Evolutionary conservation across 768 basidiomycete genomes (phyloP).

Genomic region (Podaxis sp.): DNA sequence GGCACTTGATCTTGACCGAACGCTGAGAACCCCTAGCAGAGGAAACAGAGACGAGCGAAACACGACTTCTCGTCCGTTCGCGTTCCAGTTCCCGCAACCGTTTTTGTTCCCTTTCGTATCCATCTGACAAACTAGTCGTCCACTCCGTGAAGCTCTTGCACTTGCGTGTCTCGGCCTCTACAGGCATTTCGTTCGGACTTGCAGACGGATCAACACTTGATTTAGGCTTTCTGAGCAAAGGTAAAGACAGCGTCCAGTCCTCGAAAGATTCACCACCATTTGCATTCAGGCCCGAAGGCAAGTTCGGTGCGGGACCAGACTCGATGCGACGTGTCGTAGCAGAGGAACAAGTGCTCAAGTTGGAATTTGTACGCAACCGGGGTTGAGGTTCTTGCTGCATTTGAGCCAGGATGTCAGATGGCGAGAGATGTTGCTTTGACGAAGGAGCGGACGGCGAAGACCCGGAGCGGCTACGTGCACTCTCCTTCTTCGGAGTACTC

Average conservation of each 20-base stretch:
- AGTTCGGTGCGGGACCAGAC: conserved; percentile 5
- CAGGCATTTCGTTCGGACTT: neutral
- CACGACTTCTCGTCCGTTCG: neutral
- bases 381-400: neutral
- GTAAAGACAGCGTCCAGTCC: conserved; percentile 9
- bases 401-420: conserved; percentile 1
- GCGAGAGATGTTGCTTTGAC: conserved; percentile 5
- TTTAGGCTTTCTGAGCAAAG: conserved; percentile 2
- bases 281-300: neutral
- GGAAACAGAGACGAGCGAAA: neutral
- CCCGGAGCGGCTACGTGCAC: neutral
- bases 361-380: conserved; percentile 1
- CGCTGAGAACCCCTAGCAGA: neutral
- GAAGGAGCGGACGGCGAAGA: conserved; percentile 1
- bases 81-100: conserved; percentile 1
- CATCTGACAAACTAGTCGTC: conserved; percentile 3
- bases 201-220: neutral
- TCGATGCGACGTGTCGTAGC: conserved; percentile 8
- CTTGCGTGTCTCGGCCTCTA: neutral
- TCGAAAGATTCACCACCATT: neutral
- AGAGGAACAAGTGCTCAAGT: conserved; percentile 2
- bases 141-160: conserved; percentile 9
- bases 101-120: neutral
- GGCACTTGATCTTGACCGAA: conserved; percentile 2
- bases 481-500: neutral